Percentiles rank a stretch among this genome's conserved stretches.
Conservation (phyloP, 441 rosid genomes). For the Adansonia gregorii region DNA sequence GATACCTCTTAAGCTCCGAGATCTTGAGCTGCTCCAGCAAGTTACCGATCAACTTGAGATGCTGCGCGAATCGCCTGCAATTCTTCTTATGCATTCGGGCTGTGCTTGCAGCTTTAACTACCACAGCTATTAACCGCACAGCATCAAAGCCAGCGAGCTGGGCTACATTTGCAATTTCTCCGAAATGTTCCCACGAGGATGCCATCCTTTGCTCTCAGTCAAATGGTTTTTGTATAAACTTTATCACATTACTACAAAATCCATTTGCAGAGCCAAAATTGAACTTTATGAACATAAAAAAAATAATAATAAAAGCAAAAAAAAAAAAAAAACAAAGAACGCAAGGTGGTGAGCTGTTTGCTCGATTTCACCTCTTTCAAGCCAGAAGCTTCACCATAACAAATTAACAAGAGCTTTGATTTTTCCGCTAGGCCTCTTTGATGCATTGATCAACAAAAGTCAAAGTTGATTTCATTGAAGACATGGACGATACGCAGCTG, state of each 20-base stretch:
- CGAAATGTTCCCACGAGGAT: conserved; percentile 71
- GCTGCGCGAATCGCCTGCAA: conserved; percentile 88
- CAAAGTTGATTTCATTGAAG: conserved; percentile 4
- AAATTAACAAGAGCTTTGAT: background rate
- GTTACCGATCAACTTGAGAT: conserved; percentile 85
- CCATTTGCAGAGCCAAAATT: background rate
- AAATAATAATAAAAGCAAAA: no score
- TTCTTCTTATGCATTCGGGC: conserved; percentile 96
- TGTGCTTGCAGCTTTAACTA: conserved; percentile 74
- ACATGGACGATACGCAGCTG: background rate
- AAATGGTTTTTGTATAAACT: conserved; percentile 15
- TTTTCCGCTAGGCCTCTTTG: background rate
- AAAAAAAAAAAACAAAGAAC: background rate
- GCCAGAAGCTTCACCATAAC: conserved; percentile 17
- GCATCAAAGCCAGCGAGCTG: conserved; percentile 90
- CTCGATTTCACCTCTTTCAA: conserved; percentile 27
- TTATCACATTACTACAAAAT: background rate
- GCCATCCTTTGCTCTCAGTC: conserved; percentile 48
- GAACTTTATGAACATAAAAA: background rate
- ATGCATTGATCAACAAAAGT: conserved; percentile 18
- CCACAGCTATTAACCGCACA: conserved; percentile 74
- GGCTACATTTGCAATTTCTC: conserved; percentile 76
- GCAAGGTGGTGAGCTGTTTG: background rate
- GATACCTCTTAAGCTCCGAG: conserved; percentile 77
- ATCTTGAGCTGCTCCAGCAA: conserved; percentile 83